phyloP scores from a whole-genome alignment of 495 filamentous ascomycete genomes.

The Penicillium turbatum region DNA sequence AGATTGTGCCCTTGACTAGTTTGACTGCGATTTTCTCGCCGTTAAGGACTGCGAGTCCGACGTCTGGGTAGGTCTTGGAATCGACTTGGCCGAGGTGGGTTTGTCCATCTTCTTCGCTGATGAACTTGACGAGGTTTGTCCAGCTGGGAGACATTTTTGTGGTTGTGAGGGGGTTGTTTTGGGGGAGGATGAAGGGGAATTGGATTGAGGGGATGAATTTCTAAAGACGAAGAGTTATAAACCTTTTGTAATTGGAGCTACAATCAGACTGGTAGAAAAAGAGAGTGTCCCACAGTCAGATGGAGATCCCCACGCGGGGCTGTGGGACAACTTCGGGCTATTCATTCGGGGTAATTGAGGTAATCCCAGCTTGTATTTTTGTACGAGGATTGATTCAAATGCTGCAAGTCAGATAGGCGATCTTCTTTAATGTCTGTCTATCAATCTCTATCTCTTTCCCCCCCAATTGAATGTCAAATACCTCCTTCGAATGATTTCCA shows the following conservation, averaged over 20 bases:
- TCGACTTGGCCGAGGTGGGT: constrained; percentile 34
- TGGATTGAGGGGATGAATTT: background rate
- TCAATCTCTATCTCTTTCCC: too few relatives aligned
- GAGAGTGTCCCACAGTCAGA: too few relatives aligned
- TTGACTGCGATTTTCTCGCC: constrained; percentile 13
- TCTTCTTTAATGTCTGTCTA: too few relatives aligned
- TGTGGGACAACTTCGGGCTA: background rate
- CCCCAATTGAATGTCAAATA: too few relatives aligned
- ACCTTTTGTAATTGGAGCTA: background rate
- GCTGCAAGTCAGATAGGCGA: too few relatives aligned
- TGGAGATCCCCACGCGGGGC: background rate
- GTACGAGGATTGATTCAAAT: too few relatives aligned
- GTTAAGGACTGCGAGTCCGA: constrained; percentile 26
- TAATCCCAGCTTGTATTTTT: too few relatives aligned
- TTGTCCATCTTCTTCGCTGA: constrained; percentile 34
- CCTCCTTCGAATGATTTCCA: too few relatives aligned
- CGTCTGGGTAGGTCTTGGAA: constrained; percentile 17
- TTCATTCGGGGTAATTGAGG: background rate
- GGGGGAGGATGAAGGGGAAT: background rate
- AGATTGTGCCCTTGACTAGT: constrained; percentile 26
- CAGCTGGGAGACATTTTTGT: constrained; percentile 17
- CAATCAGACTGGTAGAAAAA: too few relatives aligned
- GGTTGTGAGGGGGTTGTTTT: background rate
- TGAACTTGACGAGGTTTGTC: constrained; percentile 39
- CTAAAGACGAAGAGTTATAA: background rate